Conservation (phyloP, 768 basidiomycete species). For the Psilocybe subaeruginosa region DNA sequence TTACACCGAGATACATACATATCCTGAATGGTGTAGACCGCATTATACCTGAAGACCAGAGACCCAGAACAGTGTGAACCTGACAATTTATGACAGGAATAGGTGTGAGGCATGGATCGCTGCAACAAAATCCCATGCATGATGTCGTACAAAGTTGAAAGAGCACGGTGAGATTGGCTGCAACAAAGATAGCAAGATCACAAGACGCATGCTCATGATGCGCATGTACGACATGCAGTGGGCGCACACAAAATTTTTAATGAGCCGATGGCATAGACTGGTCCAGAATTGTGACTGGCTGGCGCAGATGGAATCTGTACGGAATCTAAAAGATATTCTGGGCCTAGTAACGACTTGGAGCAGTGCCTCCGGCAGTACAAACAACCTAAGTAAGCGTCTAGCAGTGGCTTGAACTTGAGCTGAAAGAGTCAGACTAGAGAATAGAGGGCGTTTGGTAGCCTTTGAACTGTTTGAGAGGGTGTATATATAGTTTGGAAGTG, state of each 20-base stretch:
- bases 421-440: too few species aligned
- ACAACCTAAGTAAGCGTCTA: too few species aligned
- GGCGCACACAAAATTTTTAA: background rate
- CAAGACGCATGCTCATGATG: background rate
- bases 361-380: background rate
- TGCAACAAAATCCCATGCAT: background rate
- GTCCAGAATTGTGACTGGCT: background rate
- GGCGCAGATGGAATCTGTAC: background rate
- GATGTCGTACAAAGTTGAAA: background rate
- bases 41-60: background rate
- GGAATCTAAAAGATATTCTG: background rate
- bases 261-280: background rate
- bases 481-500: too few species aligned
- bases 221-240: background rate
- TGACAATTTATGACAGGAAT: too few species aligned
- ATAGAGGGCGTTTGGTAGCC: too few species aligned
- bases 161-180: background rate
- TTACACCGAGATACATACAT: background rate
- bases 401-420: too few species aligned
- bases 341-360: background rate
- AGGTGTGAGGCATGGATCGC: background rate
- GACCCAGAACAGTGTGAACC: background rate
- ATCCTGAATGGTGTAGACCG: background rate
- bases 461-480: too few species aligned
- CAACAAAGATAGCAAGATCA: background rate